These are phyloP conservation scores for Aspergillus felis DNA, from an alignment of 2,329 filamentous ascomycete species.

Conservation along the genomic window DNA sequence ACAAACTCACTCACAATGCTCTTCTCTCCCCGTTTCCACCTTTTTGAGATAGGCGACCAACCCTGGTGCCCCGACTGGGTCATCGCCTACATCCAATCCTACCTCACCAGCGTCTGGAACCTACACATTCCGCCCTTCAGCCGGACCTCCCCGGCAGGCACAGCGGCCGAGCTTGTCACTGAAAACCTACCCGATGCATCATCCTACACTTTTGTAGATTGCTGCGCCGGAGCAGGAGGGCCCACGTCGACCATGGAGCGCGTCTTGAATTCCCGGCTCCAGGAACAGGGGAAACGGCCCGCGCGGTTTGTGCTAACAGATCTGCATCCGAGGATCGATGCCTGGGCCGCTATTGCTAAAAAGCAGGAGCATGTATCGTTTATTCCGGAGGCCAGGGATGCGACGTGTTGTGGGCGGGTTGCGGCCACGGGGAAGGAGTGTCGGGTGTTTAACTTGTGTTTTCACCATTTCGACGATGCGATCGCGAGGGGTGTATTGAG, in stretches of 20 bases:
- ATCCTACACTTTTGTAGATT: constrained; percentile 65
- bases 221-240: constrained; percentile 71
- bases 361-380: constrained; percentile 57
- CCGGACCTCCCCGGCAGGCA: constrained; percentile 10
- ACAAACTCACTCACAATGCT: neutral
- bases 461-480: constrained; percentile 70
- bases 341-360: constrained; percentile 55
- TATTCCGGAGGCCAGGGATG: constrained; percentile 61
- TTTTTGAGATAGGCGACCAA: constrained; percentile 66
- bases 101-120: constrained; percentile 23
- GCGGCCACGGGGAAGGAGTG: constrained; percentile 56
- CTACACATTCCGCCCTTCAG: constrained; percentile 14
- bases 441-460: constrained; percentile 68
- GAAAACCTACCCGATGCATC: constrained; percentile 44
- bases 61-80: constrained; percentile 63
- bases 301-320: constrained; percentile 64
- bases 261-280: constrained; percentile 49
- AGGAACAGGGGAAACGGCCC: constrained; percentile 16
- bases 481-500: constrained; percentile 58
- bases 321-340: constrained; percentile 59
- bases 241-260: constrained; percentile 63
- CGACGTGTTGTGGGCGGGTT: constrained; percentile 36
- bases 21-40: constrained; percentile 40
- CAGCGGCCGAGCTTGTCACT: constrained; percentile 12
- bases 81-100: constrained; percentile 46